Base-by-base conservation (phyloP, 495 filamentous ascomycete genomes). In the Glonium stellatum region DNA sequence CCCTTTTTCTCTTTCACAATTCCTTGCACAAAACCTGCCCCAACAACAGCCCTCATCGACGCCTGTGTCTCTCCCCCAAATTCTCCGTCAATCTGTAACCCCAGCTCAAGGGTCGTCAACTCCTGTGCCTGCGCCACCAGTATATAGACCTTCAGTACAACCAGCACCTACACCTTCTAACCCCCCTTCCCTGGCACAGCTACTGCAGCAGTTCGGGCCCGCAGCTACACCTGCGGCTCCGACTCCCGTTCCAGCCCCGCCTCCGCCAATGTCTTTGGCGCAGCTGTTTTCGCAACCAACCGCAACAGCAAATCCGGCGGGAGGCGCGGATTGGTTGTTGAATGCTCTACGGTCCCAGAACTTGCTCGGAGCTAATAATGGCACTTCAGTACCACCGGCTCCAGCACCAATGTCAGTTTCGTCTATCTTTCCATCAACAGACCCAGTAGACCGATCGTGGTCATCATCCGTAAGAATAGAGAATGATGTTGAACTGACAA, bases 401-500 rank as follows among this genome's bases (percentile, higher is more conserved):
- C 39, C 39, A 18, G 39, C 39, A 44, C 39, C 4, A 44, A 11
- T 18, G 4, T 18, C 39, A 15, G 39, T 44, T 1, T 44, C 39
- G 4, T 44, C 39, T 44, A 1, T 44, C 13, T 18, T 44, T 11
- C 39, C 39, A 44, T 44, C 39, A 2, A 44, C 13, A 18, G 52
- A 59, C 13, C 52, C 57, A 4, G 62, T 67, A 58, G 58, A 51
- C 1, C 64, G 56, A 4, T 60, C 60, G 39, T 23, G 27, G 23
- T 67, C 64, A 0, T 50, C 55, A 19, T 35, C 41, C 27, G 70
- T 70, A 10, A 69, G 73, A 35, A 62, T 75, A 39, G 73, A 76
- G 48, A 81, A 83, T 66, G 82, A 84, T 69, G 83, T 90, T 54
- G 78, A 84, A 64, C 75, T 92, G 73, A 87, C 79, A 57, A 79